A percentile compares a stretch with the other conserved stretches of the same genome.
These are phyloP conservation scores for Coprinopsis sp. DNA, from an alignment of 768 basidiomycete species.

Conservation along the genomic window DNA sequence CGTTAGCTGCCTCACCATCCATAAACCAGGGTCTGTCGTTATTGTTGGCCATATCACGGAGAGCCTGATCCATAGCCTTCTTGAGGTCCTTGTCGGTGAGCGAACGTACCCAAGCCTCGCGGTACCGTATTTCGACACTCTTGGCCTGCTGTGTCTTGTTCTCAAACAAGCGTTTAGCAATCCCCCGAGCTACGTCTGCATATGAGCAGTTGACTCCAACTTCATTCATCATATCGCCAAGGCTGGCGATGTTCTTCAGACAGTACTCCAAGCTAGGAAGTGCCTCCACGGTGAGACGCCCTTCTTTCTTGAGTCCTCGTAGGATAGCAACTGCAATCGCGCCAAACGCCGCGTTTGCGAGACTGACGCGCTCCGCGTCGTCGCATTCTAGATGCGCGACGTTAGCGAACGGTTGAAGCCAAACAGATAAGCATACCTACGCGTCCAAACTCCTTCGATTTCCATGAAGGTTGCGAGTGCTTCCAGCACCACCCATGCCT, in stretches of 20 bases:
- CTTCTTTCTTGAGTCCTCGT: conserved; percentile 25
- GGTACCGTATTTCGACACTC: conserved; percentile 24
- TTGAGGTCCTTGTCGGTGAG: conserved; percentile 21
- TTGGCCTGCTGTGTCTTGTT: conserved; percentile 24
- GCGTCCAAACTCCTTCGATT: conserved; percentile 25
- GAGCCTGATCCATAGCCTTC: conserved; percentile 14
- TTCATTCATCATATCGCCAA: conserved; percentile 22
- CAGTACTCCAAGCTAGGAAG: conserved; percentile 31
- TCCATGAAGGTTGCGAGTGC: conserved; percentile 29
- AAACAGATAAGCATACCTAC: conserved; percentile 18
- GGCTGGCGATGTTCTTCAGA: conserved; percentile 22
- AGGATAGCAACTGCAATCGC: conserved; percentile 29
- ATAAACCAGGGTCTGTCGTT: conserved; percentile 26
- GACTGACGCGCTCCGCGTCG: conserved; percentile 25
- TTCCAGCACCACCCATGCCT: conserved; percentile 29
- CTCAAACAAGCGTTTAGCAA: conserved; percentile 28
- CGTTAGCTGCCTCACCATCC: conserved; percentile 21
- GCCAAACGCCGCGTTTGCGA: conserved; percentile 31
- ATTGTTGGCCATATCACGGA: conserved; percentile 18
- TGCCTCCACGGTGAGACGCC: conserved; percentile 23
- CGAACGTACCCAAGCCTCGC: conserved; percentile 26
- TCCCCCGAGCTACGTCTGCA: conserved; percentile 27
- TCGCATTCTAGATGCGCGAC: conserved; percentile 25
- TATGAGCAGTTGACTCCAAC: conserved; percentile 22
- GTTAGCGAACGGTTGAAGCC: background rate